Evolutionary conservation across 805 yeast genomes (phyloP), one percentile per base, ranked within the genome.

Genomic region (Kregervanrija delftensis): DNA sequence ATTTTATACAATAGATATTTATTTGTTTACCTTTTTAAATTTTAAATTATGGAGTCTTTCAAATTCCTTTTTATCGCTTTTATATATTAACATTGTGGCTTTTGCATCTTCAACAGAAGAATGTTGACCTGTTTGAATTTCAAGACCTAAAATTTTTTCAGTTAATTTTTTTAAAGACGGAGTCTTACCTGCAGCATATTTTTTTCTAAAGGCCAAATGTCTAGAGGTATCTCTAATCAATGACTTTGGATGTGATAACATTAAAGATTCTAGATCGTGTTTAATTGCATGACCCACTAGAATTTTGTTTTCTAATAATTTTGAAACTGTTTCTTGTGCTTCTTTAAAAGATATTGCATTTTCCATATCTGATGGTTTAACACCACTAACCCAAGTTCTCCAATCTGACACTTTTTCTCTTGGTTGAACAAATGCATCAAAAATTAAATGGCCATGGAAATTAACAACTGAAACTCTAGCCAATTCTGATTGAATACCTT

Each of bases 311-410:
- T 76, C 55, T 2, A 88, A 55, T 6, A 87, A 48, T 1, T 75
- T 71, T 0, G 77, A 60, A 0, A 79, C 81, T 41, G 64, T 66
- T 17, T 65, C 51, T 58, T 84, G 95, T 0, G 91, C 95, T 17
- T 77, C 76, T 50, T 74, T 71, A 55, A 85, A 84, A 1, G 77
- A 49, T 0, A 83, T 71, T 0, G 96, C 96, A 36, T 69, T 61
- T 30, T 67, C 66, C 85, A 90, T 79, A 57, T 83, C 77, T 2
- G 65, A 61, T 0, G 96, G 87, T 2, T 81, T 69, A 3, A 90
- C 76, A 22, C 98, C 98, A 62, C 91, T 81, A 15, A 88, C 95
- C 84, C 89, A 81, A 0, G 97, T 90, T 61, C 97, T 73, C 90
- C 93, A 90, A 56, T 90, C 95, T 0, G 90, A 81, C 2, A 90